These are phyloP conservation scores for Urochloa ruziziensis DNA, from an alignment of 176 grass and related monocot genomes.

Conservation along the genomic window DNA sequence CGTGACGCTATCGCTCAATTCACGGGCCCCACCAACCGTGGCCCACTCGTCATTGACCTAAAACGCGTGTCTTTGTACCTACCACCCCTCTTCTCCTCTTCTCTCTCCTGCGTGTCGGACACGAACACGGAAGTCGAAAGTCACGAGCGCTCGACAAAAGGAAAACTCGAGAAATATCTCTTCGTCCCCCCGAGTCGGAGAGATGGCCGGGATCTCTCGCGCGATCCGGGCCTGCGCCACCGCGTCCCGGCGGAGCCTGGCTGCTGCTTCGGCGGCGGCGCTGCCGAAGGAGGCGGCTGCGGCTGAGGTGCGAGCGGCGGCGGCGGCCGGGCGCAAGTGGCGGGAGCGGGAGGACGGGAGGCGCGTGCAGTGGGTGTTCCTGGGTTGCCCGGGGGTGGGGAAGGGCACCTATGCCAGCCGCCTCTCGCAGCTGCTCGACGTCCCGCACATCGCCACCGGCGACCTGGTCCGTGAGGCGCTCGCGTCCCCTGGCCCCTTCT, in stretches of 20 bases:
- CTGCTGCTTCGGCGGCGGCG: slow-evolving; percentile 6
- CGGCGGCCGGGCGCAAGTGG: slow-evolving; percentile 13
- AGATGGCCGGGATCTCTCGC: slow-evolving; percentile 58
- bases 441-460: slow-evolving; percentile 97
- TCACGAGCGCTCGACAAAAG: neutral
- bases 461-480: slow-evolving; percentile 92
- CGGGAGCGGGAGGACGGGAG: slow-evolving; percentile 36
- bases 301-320: neutral
- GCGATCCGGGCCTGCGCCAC: slow-evolving; percentile 33
- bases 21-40: neutral
- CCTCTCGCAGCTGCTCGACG: slow-evolving; percentile 72
- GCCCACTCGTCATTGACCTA: slow-evolving; percentile 21
- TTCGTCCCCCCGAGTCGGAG: neutral
- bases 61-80: neutral
- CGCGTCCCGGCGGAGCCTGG: slow-evolving; percentile 15
- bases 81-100: neutral
- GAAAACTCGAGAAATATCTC: slow-evolving; percentile 11
- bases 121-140: slow-evolving; percentile 17
- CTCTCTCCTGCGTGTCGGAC: slow-evolving; percentile 14
- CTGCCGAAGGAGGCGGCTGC: slow-evolving; percentile 12
- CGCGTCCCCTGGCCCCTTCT: slow-evolving; percentile 46
- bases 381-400: slow-evolving; percentile 90
- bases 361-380: slow-evolving; percentile 92
- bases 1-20: neutral
- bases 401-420: slow-evolving; percentile 98